Percentiles rank a stretch among this genome's conserved stretches.
Evolutionary conservation across 225 moss, liverwort and hornwort genomes (phyloP).

Genomic region (Anthoceros angustus): DNA sequence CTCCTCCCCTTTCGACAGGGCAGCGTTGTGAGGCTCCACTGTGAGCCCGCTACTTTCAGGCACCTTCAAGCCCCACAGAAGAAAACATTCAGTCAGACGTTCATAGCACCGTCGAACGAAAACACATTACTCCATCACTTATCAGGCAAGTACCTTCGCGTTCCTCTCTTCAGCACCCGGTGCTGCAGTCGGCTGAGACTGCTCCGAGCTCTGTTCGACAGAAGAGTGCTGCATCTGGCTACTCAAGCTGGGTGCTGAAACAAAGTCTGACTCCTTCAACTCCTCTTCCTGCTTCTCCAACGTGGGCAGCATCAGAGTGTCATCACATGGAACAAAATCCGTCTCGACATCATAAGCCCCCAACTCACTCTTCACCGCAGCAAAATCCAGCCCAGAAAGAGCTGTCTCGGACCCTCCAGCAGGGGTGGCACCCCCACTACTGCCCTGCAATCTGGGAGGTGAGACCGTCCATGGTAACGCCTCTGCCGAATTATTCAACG

Average conservation of each 20-base stretch:
- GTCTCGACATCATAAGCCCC: constrained; percentile 16
- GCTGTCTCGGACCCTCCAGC: constrained; percentile 17
- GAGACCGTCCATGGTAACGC: constrained; percentile 46
- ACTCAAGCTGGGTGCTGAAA: constrained; percentile 9
- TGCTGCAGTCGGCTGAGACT: constrained; percentile 19
- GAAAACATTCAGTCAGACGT: background rate
- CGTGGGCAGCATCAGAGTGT: constrained; percentile 9
- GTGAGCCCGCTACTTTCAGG: constrained; percentile 16
- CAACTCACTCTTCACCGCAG: constrained; percentile 12
- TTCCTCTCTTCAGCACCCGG: constrained; percentile 24
- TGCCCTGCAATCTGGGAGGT: constrained; percentile 23
- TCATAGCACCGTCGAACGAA: background rate
- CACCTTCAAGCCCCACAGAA: constrained; percentile 14
- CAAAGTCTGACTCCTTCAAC: constrained; percentile 10
- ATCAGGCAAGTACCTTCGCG: background rate
- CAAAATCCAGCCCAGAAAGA: constrained; percentile 4
- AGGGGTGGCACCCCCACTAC: constrained; percentile 16
- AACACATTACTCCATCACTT: background rate
- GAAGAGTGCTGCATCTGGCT: constrained; percentile 17
- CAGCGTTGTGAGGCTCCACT: constrained; percentile 13
- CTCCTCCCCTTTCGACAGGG: constrained; percentile 20
- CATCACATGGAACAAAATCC: constrained; percentile 23
- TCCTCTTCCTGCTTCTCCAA: constrained; percentile 13
- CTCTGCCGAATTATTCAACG: constrained; percentile 15
- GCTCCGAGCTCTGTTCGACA: constrained; percentile 15